Conservation (phyloP, 768 basidiomycete genomes). For the Dioszegia crocea region DNA sequence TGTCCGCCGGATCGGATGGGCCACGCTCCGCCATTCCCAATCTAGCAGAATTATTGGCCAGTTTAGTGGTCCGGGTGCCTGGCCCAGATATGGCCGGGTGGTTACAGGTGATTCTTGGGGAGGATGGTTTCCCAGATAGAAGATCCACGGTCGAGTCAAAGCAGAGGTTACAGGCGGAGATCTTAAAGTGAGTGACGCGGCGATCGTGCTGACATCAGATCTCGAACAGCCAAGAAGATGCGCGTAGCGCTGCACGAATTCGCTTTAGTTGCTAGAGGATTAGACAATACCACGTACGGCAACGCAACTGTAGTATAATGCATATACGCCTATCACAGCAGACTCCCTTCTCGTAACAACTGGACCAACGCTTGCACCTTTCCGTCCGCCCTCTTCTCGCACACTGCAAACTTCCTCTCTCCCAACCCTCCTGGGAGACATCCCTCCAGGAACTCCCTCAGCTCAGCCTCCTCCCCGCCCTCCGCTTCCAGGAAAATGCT, state of each 20-base stretch:
- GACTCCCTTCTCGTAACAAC: constrained; percentile 15
- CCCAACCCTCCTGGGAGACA: constrained; percentile 26
- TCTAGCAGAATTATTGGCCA: constrained; percentile 73
- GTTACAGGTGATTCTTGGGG: constrained; percentile 65
- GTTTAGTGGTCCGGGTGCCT: constrained; percentile 60
- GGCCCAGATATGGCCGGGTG: constrained; percentile 59
- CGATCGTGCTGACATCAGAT: constrained; percentile 30
- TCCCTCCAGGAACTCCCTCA: constrained; percentile 27
- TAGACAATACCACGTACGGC: constrained; percentile 81
- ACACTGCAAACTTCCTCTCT: constrained; percentile 14
- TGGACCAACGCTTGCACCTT: constrained; percentile 18
- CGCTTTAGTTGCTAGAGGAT: constrained; percentile 72
- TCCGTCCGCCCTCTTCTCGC: constrained; percentile 8
- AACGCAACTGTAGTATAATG: constrained; percentile 60
- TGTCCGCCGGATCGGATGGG: constrained; percentile 76
- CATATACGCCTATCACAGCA: too few species aligned
- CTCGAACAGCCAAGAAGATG: constrained; percentile 67
- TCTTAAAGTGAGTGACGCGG: constrained; percentile 38
- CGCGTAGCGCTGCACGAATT: constrained; percentile 84
- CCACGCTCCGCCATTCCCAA: constrained; percentile 79
- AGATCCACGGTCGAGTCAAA: constrained; percentile 73
- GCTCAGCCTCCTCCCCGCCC: background rate
- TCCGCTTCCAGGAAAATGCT: constrained; percentile 35
- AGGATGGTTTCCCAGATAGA: constrained; percentile 65
- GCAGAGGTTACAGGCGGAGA: constrained; percentile 58